Base-by-base conservation (phyloP, 371 early-diverging fungal species). In the Apophysomyces sp. region DNA sequence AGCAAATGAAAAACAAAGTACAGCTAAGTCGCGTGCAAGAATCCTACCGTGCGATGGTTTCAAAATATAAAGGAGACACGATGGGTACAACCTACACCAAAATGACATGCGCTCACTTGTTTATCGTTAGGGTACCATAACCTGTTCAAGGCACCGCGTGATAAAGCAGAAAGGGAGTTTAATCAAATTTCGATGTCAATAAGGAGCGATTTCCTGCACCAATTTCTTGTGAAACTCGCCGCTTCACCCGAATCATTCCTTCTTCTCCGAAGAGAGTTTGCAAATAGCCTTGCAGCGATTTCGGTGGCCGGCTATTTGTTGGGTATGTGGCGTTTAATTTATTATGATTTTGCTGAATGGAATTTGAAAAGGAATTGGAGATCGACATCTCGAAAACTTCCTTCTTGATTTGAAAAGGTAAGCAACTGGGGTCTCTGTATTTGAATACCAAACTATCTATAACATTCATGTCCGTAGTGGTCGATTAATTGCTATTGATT, bases 301-400 rank as follows among this genome's bases (percentile, higher is more conserved):
- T 82, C 72, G 53, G 82, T 89, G 40, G 81, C 81, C 65, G 85
- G 87, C 2, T 90, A 90, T 60, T 41, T 90, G 2, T 70, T 90
- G 3, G 89, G 89, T 73, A 34, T 54, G 13, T 27, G 9, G 44
- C 37, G 29, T 39, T 27, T 58, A 52, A 26, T 4, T 51, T 37
- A 39, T n/a, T 16, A 31, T 30, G 3, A 31, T 57, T 2, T 36
- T 57, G 8, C 5, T 18, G 4, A 37, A 32, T 36, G 11, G 27
- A 16, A 37, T 21, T 3, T 49, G 8, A 26, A 28, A 30, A 80
- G 83, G 85, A 29, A 88, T 90, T 66, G 91, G 91, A 2, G 91
- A 90, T 71, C 73, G 91, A 27, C 91, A 90, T 61, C 62, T 84
- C 60, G 89, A 90, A 27, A 90, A 90, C 66, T 84, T 87, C 56